A percentile compares a stretch with the other conserved stretches of the same genome.
Conservation (phyloP, 2,329 filamentous ascomycete species). For the Xylaria sp. region DNA sequence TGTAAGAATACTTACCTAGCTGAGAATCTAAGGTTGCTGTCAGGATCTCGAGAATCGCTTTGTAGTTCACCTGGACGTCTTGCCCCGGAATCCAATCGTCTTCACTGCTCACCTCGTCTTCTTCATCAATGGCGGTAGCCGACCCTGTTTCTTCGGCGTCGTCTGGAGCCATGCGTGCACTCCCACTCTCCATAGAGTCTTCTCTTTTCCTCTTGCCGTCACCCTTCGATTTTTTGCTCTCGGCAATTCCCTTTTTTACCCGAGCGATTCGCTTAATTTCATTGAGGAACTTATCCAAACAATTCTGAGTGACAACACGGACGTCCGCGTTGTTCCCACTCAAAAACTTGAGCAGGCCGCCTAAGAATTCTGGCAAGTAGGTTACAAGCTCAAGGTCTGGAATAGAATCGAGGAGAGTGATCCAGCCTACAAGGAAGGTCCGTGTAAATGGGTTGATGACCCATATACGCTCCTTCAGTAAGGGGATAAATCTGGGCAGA, state of each 20-base stretch:
- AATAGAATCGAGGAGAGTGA: constrained; percentile 93
- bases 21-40: constrained; percentile 88
- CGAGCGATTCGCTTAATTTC: constrained; percentile 96
- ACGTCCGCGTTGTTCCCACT: constrained; percentile 93
- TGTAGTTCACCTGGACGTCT: constrained; percentile 93
- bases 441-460: constrained; percentile 95
- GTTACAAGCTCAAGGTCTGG: constrained; percentile 95
- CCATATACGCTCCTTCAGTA: constrained; percentile 92
- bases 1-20: constrained; percentile 64
- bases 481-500: constrained; percentile 86
- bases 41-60: constrained; percentile 89
- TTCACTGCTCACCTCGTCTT: constrained; percentile 72
- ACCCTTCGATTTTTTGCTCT: constrained; percentile 78
- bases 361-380: constrained; percentile 90
- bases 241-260: constrained; percentile 90
- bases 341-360: constrained; percentile 88
- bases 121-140: constrained; percentile 62
- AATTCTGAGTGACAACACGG: constrained; percentile 89
- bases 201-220: constrained; percentile 76
- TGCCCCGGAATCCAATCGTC: constrained; percentile 98
- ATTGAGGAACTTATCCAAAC: constrained; percentile 86
- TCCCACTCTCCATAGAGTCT: constrained; percentile 74
- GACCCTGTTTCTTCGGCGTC: constrained; percentile 70
- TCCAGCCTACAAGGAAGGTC: constrained; percentile 96
- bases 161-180: constrained; percentile 66